Evolutionary conservation across 1,284 basidiomycete genomes (phyloP).

Genomic region (Anthracocystis panici-leucophaei): DNA sequence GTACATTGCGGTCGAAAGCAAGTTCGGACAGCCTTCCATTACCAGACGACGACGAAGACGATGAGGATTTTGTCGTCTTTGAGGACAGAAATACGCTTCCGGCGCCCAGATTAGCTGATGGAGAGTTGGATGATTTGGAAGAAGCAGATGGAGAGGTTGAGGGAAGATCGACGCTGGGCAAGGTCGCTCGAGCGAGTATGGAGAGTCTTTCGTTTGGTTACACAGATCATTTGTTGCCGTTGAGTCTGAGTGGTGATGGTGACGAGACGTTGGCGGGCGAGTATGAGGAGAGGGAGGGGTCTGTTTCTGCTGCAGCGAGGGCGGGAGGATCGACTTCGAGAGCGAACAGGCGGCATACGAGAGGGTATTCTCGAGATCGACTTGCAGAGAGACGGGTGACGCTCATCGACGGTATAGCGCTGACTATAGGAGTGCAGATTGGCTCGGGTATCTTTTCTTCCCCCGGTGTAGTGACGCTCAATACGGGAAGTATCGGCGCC

Average conservation of each 20-base stretch:
- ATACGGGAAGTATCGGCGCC: constrained; percentile 64
- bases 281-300: constrained; percentile 54
- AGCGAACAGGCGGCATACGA: constrained; percentile 14
- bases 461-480: constrained; percentile 65
- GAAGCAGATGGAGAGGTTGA: not conserved
- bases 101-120: constrained; percentile 24
- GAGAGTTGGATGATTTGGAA: constrained; percentile 26
- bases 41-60: constrained; percentile 49
- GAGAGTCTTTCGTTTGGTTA: constrained; percentile 60
- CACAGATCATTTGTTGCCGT: constrained; percentile 55
- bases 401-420: constrained; percentile 50
- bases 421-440: constrained; percentile 67
- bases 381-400: constrained; percentile 29
- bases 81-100: constrained; percentile 36
- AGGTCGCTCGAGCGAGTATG: constrained; percentile 42
- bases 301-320: constrained; percentile 20
- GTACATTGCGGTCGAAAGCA: constrained; percentile 12
- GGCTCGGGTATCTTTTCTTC: constrained; percentile 68
- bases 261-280: constrained; percentile 52
- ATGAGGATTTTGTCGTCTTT: constrained; percentile 61
- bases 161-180: constrained; percentile 5
- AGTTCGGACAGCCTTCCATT: constrained; percentile 39
- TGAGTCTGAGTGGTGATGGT: constrained; percentile 51
- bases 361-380: constrained; percentile 24
- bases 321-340: constrained; percentile 7